Conservation (phyloP, 1,284 basidiomycete genomes). For the Thecaphora thlaspeos region DNA sequence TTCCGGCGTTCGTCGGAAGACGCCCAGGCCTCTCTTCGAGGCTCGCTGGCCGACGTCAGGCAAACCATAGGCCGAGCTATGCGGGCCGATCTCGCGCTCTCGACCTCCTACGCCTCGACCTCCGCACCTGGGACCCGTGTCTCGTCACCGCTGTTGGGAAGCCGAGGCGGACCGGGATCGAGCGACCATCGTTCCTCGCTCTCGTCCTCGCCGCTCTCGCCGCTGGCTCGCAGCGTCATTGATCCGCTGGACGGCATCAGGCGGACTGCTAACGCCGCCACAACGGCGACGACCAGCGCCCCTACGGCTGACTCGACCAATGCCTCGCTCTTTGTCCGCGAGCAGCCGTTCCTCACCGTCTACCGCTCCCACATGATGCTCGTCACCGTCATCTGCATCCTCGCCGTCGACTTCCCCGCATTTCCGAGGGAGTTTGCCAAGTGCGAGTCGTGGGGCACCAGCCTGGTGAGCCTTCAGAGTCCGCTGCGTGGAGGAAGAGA, state of each 20-base stretch:
- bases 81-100: no score
- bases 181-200: no score
- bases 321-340: slow-evolving; percentile 8
- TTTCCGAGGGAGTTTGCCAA: slow-evolving; percentile 88
- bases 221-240: slow-evolving; percentile 21
- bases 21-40: no score
- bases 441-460: slow-evolving; percentile 90
- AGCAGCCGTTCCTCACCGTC: slow-evolving; percentile 69
- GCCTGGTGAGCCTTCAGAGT: slow-evolving; percentile 60
- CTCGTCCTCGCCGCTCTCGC: slow-evolving; percentile 17
- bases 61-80: no score
- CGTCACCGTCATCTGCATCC: slow-evolving; percentile 83
- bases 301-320: background rate
- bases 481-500: no score
- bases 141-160: no score
- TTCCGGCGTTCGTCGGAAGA: background rate
- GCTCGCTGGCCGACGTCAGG: no score
- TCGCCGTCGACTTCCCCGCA: slow-evolving; percentile 88
- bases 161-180: no score
- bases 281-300: background rate
- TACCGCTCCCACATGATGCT: slow-evolving; percentile 95
- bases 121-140: no score
- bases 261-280: background rate
- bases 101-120: no score
- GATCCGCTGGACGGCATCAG: slow-evolving; percentile 14